phyloP scores from a whole-genome alignment of 2,329 filamentous ascomycete species.

The Trichoderma sp. region DNA sequence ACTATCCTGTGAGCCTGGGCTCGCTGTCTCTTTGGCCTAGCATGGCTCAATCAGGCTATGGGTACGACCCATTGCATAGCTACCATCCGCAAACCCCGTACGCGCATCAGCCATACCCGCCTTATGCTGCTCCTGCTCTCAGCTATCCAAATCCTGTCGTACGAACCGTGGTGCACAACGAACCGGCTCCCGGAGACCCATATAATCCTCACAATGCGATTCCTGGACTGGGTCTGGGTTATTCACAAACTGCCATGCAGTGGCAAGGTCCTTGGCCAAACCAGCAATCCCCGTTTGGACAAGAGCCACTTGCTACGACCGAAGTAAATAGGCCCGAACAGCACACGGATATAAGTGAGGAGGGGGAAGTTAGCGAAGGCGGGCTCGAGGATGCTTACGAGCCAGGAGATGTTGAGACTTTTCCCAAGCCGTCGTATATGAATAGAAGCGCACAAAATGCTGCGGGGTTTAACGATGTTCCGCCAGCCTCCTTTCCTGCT shows the following conservation, averaged over 20 bases:
- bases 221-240: conserved; percentile 39
- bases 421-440: background rate
- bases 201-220: conserved; percentile 37
- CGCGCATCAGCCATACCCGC: conserved; percentile 29
- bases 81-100: conserved; percentile 25
- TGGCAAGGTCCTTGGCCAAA: conserved; percentile 17
- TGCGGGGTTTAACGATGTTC: background rate
- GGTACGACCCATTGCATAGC: conserved; percentile 30
- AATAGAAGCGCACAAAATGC: background rate
- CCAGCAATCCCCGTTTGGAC: background rate
- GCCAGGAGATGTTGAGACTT: conserved; percentile 33
- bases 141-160: conserved; percentile 24
- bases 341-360: conserved; percentile 51
- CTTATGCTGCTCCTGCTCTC: conserved; percentile 25
- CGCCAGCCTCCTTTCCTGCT: conserved; percentile 1
- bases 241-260: conserved; percentile 27
- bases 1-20: background rate
- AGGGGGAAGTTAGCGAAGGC: conserved; percentile 75
- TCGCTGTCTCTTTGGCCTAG: background rate
- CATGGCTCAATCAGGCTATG: conserved; percentile 38
- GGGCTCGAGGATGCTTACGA: conserved; percentile 62
- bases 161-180: conserved; percentile 20
- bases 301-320: background rate
- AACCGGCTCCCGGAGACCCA: conserved; percentile 25
- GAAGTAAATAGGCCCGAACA: background rate